phyloP scores from a whole-genome alignment of 805 yeast species.

The Barnettozyma botsteinii region DNA sequence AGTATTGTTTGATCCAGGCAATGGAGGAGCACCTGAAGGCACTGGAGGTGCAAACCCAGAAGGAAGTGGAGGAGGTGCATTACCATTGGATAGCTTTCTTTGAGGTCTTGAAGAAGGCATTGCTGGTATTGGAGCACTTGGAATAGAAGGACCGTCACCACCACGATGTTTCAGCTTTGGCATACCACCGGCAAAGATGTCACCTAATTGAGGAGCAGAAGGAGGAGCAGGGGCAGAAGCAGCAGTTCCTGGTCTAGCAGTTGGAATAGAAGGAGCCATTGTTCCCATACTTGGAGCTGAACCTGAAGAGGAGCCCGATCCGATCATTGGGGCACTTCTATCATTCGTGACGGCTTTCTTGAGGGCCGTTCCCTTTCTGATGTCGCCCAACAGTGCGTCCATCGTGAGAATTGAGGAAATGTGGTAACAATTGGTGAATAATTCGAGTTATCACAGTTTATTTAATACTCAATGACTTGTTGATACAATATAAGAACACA shows the following conservation, averaged over 20 bases:
- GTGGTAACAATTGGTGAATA: too few species aligned
- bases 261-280: constrained; percentile 18
- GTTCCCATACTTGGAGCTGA: constrained; percentile 9
- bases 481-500: too few species aligned
- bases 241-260: constrained; percentile 12
- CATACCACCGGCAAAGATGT: constrained; percentile 23
- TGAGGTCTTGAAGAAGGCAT: constrained; percentile 24
- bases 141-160: constrained; percentile 1
- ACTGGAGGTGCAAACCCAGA: constrained; percentile 13
- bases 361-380: constrained; percentile 59
- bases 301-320: constrained; percentile 3
- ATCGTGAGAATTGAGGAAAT: constrained; percentile 25
- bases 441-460: too few species aligned
- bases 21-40: constrained; percentile 20
- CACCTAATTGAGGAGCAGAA: constrained; percentile 20
- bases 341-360: constrained; percentile 62
- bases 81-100: constrained; percentile 9
- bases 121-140: constrained; percentile 18
- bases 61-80: constrained; percentile 7
- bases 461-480: too few species aligned
- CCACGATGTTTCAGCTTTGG: constrained; percentile 21
- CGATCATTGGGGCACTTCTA: constrained; percentile 56
- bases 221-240: constrained; percentile 14
- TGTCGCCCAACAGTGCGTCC: constrained; percentile 70
- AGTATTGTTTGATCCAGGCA: constrained; percentile 17